Evolutionary conservation across 2,329 filamentous ascomycete genomes (phyloP).

Genomic region (Clarireedia paspali): DNA sequence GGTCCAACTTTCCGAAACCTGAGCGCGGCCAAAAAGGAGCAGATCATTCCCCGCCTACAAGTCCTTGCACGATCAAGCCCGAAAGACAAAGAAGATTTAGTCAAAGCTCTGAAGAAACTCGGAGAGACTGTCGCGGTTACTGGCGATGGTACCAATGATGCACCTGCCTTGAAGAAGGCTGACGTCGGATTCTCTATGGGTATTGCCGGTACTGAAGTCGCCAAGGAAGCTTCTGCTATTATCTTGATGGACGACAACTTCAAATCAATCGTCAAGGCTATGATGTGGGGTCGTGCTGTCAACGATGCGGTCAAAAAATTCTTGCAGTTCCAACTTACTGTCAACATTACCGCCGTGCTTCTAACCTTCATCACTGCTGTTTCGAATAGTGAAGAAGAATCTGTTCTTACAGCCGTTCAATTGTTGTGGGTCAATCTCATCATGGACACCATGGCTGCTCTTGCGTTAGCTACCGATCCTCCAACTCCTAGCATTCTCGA

Average conservation of each 20-base stretch:
- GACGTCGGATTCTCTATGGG: constrained; percentile 65
- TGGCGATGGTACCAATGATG: constrained; percentile 60
- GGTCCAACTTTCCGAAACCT: constrained; percentile 59
- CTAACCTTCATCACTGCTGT: constrained; percentile 72
- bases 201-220: constrained; percentile 56
- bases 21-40: constrained; percentile 49
- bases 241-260: constrained; percentile 58
- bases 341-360: constrained; percentile 75
- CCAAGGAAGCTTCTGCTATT: constrained; percentile 54
- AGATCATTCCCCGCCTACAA: constrained; percentile 53
- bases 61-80: constrained; percentile 63
- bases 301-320: constrained; percentile 48
- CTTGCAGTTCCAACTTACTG: constrained; percentile 54
- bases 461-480: constrained; percentile 70
- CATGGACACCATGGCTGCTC: constrained; percentile 75
- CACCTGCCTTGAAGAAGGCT: constrained; percentile 56
- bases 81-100: constrained; percentile 60
- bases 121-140: constrained; percentile 61
- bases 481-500: constrained; percentile 61
- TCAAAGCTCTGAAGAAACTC: constrained; percentile 55
- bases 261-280: constrained; percentile 52
- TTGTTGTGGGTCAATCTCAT: constrained; percentile 79
- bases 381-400: constrained; percentile 51
- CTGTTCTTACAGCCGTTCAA: constrained; percentile 71
- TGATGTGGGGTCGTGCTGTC: constrained; percentile 54